phyloP scores from a whole-genome alignment of 2,329 filamentous ascomycete species.

The Cercospora sp. region DNA sequence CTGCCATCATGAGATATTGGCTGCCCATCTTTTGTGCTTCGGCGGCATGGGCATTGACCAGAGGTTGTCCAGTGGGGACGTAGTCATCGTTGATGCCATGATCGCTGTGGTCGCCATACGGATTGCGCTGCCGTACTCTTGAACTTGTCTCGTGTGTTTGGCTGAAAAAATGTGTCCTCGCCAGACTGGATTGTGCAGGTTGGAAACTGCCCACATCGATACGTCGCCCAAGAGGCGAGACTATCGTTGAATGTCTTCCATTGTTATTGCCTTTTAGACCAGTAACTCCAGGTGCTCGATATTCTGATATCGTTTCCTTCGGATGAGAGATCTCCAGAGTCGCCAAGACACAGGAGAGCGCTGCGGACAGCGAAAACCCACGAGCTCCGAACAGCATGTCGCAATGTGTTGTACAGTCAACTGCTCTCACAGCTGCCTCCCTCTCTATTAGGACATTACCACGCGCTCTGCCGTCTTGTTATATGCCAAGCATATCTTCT shows the following conservation, averaged over 20 bases:
- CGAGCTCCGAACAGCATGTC: neutral
- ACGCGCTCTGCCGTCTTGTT: neutral
- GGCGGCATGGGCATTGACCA: neutral
- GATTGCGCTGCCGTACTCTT: neutral
- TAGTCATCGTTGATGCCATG: neutral
- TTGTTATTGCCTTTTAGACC: neutral
- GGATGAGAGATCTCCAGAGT: neutral
- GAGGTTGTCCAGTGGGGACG: neutral
- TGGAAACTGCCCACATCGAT: neutral
- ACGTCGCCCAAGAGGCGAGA: neutral
- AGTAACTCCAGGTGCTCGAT: neutral
- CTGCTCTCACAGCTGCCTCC: neutral
- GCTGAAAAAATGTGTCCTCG: neutral
- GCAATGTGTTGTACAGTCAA: neutral
- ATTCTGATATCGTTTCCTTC: neutral
- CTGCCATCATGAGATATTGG: neutral
- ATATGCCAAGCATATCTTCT: neutral
- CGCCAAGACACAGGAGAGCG: neutral
- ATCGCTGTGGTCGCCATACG: neutral
- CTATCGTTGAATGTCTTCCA: neutral
- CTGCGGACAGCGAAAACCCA: neutral
- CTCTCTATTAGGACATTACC: neutral
- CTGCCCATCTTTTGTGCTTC: neutral
- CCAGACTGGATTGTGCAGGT: neutral
- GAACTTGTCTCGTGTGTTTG: neutral